Evolutionary conservation across 306 rosid species (phyloP).

Genomic region (Comarum palustre): DNA sequence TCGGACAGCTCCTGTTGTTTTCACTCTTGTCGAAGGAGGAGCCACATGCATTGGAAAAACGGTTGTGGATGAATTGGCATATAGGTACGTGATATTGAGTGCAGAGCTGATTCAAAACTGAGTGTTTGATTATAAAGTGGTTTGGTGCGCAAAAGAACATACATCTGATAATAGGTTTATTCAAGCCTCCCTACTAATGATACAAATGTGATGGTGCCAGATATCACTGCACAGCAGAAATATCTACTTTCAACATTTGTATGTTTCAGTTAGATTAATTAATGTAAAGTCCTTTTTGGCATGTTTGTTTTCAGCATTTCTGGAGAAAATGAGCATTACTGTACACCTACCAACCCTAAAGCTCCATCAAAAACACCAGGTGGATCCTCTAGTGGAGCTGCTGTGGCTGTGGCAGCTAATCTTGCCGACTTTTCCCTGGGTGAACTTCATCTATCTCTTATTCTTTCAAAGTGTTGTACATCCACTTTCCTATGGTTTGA

Average conservation of each 20-base stretch:
- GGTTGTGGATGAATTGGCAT: constrained; percentile 64
- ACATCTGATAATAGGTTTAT: not conserved
- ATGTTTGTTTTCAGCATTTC: constrained; percentile 51
- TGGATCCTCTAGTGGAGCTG: constrained; percentile 91
- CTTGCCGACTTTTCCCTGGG: constrained; percentile 86
- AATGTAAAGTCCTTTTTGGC: constrained; percentile 10
- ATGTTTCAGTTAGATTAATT: not conserved
- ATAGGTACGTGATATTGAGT: constrained; percentile 44
- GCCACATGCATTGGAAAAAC: constrained; percentile 85
- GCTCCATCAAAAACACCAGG: constrained; percentile 69
- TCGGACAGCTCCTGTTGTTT: constrained; percentile 58
- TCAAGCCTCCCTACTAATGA: not conserved
- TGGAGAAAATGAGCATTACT: constrained; percentile 80
- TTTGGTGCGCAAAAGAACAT: not conserved
- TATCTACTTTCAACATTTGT: not conserved
- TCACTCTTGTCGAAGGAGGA: constrained; percentile 79
- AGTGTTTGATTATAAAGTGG: not conserved
- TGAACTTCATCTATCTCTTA: constrained; percentile 33
- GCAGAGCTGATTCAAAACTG: not conserved
- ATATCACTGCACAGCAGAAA: not conserved
- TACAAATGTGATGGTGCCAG: not conserved
- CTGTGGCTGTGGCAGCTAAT: constrained; percentile 88
- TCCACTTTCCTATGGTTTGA: constrained; percentile 1
- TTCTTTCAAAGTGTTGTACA: not conserved
- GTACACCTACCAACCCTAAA: constrained; percentile 81